Evolutionary conservation across 345 rosid species (phyloP).

Genomic region (Salix koriyanagi): DNA sequence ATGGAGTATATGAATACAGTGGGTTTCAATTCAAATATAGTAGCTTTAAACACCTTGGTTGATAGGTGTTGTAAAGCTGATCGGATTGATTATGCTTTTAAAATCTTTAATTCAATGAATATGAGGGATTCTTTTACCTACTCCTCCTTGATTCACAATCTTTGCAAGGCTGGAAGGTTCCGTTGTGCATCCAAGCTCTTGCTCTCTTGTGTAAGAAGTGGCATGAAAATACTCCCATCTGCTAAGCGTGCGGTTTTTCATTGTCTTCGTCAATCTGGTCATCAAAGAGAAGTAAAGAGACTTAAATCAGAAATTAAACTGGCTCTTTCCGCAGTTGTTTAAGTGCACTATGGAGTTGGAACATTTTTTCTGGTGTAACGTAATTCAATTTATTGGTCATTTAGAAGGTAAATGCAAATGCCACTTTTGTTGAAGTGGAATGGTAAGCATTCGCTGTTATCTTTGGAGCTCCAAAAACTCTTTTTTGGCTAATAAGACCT

Average conservation of each 20-base stretch:
- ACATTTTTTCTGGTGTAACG: not conserved
- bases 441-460: not conserved
- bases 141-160: slow-evolving; percentile 69
- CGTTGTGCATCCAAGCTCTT: slow-evolving; percentile 63
- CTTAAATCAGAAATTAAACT: slow-evolving; percentile 47
- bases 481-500: not conserved
- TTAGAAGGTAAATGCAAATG: not conserved
- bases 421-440: not conserved
- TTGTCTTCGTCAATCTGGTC: slow-evolving; percentile 59
- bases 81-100: slow-evolving; percentile 48
- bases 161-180: slow-evolving; percentile 62
- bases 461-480: not conserved
- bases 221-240: slow-evolving; percentile 56
- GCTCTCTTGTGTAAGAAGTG: slow-evolving; percentile 54
- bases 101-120: slow-evolving; percentile 57
- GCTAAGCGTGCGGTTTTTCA: slow-evolving; percentile 60
- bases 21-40: slow-evolving; percentile 46
- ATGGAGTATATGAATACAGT: slow-evolving; percentile 43
- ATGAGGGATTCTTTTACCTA: slow-evolving; percentile 70
- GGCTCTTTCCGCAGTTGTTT: slow-evolving; percentile 17
- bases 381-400: not conserved
- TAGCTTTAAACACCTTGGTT: slow-evolving; percentile 58
- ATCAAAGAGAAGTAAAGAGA: slow-evolving; percentile 47
- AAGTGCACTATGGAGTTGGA: not conserved
- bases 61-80: slow-evolving; percentile 73